Base-by-base conservation (phyloP, 805 yeast species). In the Wickerhamiella lipophila region DNA sequence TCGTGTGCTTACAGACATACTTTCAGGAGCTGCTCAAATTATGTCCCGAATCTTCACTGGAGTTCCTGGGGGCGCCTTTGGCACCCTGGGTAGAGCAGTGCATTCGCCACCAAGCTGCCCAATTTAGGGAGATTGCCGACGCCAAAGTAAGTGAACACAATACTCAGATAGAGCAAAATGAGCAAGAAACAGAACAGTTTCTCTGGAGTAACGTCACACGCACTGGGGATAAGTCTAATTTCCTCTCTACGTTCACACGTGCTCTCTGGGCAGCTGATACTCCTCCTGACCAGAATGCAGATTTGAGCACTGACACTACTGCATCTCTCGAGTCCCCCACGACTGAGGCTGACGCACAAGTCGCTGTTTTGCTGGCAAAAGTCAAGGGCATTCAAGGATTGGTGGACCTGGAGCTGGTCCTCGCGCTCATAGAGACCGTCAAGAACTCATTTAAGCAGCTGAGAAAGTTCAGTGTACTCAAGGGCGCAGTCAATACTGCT, bases 321-420 rank as follows among this genome's bases (percentile, higher is more conserved):
- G 34, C 21, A 16, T 34, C 40, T 8, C 32, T 44, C 22, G 13
- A 49, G 19, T 32, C 50, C 19, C 56, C 62, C 0, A 43, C 54
- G 51, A 60, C 50, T 1, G 87, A 82, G 56, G 71, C 84, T 53
- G 88, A 86, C 46, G 94, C 94, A 1, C 79, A 81, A 55, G 74
- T 87, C 23, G 85, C 83, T 53, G 78, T 88, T 26, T 70, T 89
- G 58, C 77, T 78, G 23, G 79, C 77, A 34, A 84, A 84, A 54
- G 73, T 92, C 52, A 80, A 79, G 54, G 79, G 83, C 15, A 76
- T 92, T 57, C 83, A 81, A 57, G 72, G 80, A 3, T 76, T 84
- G 26, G 79, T 89, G 52, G 83, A 87, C 57, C 75, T 89, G 44
- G 95, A 88, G 59, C 68, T 89, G 42, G 81, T 89, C 1, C 74